phyloP scores from a whole-genome alignment of 2,329 filamentous ascomycete species.

The Penicillium aurantiogriseum region DNA sequence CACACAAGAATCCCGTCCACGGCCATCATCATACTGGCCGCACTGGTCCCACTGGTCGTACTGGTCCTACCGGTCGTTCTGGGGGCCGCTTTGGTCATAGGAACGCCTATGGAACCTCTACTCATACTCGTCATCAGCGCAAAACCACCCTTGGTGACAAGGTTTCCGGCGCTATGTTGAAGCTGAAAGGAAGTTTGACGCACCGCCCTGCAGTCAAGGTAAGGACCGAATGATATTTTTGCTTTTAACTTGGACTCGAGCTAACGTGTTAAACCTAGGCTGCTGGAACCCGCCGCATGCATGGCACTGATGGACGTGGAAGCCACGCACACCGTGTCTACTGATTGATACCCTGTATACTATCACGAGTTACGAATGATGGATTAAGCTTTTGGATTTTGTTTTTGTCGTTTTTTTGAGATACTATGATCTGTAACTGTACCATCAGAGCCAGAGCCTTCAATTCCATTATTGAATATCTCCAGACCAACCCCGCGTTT shows the following conservation, averaged over 20 bases:
- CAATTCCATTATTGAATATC: not conserved
- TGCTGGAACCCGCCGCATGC: conserved; percentile 71
- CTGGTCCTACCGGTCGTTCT: conserved; percentile 23
- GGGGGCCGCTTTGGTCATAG: conserved; percentile 8
- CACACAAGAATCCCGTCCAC: conserved; percentile 21
- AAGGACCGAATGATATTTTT: conserved; percentile 34
- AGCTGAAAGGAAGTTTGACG: conserved; percentile 68
- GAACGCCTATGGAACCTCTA: not conserved
- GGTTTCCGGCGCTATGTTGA: conserved; percentile 71
- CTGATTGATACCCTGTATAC: conserved; percentile 14
- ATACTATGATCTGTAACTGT: not conserved
- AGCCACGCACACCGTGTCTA: conserved; percentile 28
- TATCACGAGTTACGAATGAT: conserved; percentile 1
- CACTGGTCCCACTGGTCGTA: conserved; percentile 24
- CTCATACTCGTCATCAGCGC: conserved; percentile 60
- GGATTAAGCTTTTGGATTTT: not conserved
- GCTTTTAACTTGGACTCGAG: not conserved
- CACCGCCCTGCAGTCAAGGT: conserved; percentile 67
- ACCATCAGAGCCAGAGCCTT: not conserved
- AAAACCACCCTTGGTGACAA: conserved; percentile 72
- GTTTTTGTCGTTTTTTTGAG: not conserved
- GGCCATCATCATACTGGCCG: not conserved
- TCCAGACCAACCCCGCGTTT: too few relatives aligned
- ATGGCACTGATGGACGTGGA: conserved; percentile 69
- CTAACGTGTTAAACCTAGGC: conserved; percentile 49